Evolutionary conservation across 768 basidiomycete species (phyloP).

Genomic region (Leccinellum luteum): DNA sequence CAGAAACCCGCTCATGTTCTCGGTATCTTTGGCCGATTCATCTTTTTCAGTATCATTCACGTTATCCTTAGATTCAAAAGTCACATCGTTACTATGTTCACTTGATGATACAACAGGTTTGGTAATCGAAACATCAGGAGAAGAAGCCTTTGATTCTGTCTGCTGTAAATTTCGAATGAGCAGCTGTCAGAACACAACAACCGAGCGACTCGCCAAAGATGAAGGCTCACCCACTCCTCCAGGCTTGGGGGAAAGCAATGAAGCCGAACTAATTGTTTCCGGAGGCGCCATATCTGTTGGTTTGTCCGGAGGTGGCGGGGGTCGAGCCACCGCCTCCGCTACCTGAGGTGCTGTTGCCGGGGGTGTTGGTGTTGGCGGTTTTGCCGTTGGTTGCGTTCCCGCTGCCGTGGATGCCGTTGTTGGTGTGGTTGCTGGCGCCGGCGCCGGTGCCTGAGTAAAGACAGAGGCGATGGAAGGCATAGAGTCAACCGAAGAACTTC

Average conservation of each 20-base stretch:
- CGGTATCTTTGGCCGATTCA: constrained; percentile 27
- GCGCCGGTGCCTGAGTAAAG: constrained; percentile 10
- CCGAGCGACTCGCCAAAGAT: constrained; percentile 27
- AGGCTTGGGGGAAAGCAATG: not conserved
- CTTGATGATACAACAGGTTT: constrained; percentile 28
- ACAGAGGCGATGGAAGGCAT: constrained; percentile 17
- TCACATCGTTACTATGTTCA: constrained; percentile 26
- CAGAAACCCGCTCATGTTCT: constrained; percentile 15
- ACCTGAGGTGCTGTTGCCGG: not conserved
- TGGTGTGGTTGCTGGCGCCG: not conserved
- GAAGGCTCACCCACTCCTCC: constrained; percentile 33
- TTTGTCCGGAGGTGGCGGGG: constrained; percentile 3
- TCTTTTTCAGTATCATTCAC: constrained; percentile 26
- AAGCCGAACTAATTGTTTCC: not conserved
- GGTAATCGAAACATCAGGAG: constrained; percentile 15
- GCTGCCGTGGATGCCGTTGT: not conserved
- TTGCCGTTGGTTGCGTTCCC: not conserved
- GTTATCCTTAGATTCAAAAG: constrained; percentile 19
- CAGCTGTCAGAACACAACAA: constrained; percentile 25
- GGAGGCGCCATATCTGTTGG: not conserved
- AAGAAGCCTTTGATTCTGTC: constrained; percentile 10
- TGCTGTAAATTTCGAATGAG: constrained; percentile 27
- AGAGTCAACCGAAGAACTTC: constrained; percentile 23
- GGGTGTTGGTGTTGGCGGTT: not conserved
- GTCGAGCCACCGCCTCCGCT: not conserved